Conservation (phyloP, 257 asterid genomes). For the Catharanthus roseus region DNA sequence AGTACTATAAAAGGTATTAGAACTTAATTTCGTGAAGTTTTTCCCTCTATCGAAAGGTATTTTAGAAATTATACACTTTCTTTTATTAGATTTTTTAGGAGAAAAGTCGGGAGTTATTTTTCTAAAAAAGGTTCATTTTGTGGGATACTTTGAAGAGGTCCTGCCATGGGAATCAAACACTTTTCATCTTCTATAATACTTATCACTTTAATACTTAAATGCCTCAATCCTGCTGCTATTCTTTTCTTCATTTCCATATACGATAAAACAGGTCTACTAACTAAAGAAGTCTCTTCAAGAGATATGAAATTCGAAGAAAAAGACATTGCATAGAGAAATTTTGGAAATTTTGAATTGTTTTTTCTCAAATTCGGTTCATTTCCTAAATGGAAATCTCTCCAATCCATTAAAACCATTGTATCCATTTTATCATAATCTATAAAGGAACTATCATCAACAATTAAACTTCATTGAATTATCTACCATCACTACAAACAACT, state of each 20-base stretch:
- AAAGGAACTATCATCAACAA: conserved; percentile 70
- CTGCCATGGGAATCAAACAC: conserved; percentile 90
- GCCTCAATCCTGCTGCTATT: conserved; percentile 89
- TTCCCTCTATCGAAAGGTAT: too few species aligned
- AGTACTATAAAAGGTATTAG: too few species aligned
- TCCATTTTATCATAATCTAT: conserved; percentile 72
- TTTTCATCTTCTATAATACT: conserved; percentile 75
- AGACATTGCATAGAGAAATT: conserved; percentile 86
- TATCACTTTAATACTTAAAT: conserved; percentile 59
- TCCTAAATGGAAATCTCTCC: conserved; percentile 93
- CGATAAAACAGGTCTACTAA: conserved; percentile 62
- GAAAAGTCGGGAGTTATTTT: too few species aligned
- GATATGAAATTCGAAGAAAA: conserved; percentile 65
- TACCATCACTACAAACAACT: conserved; percentile 67
- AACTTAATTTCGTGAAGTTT: too few species aligned
- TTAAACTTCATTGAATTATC: conserved; percentile 44
- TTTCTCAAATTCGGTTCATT: conserved; percentile 64
- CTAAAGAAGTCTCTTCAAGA: conserved; percentile 80
- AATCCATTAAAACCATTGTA: conserved; percentile 90
- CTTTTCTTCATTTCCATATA: conserved; percentile 66
- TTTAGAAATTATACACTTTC: too few species aligned
- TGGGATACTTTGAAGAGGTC: conserved; percentile 75
- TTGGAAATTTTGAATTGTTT: conserved; percentile 48
- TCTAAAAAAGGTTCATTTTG: too few species aligned
- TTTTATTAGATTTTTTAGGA: too few species aligned